phyloP scores from a whole-genome alignment of 305 asterid species.

The Fraxinus nigra region DNA sequence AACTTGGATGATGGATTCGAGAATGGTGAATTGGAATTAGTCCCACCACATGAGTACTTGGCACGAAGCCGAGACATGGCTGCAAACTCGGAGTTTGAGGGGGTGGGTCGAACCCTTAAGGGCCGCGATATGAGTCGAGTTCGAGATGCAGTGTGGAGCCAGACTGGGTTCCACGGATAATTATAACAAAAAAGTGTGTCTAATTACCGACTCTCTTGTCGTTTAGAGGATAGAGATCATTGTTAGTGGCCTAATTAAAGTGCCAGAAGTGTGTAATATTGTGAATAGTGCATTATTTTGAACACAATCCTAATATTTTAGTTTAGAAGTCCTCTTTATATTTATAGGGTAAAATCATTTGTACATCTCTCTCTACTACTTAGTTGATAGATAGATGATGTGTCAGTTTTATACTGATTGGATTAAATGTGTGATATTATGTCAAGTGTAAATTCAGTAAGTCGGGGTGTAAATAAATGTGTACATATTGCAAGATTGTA shows the following conservation, averaged over 20 bases:
- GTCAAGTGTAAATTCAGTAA: background rate
- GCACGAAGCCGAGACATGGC: slow-evolving; percentile 58
- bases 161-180: slow-evolving; percentile 83
- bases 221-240: background rate
- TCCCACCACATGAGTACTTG: slow-evolving; percentile 83
- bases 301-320: background rate
- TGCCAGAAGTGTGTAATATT: background rate
- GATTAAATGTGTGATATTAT: too few species aligned
- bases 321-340: background rate
- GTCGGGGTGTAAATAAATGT: too few species aligned
- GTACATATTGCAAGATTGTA: background rate
- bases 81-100: slow-evolving; percentile 70
- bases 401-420: background rate
- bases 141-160: slow-evolving; percentile 93
- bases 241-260: background rate
- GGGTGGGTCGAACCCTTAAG: slow-evolving; percentile 83
- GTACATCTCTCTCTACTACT: background rate
- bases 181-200: background rate
- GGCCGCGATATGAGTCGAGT: slow-evolving; percentile 92
- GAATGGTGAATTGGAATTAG: slow-evolving; percentile 40
- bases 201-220: background rate
- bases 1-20: slow-evolving; percentile 44
- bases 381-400: background rate
- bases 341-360: background rate
- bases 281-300: background rate